These are phyloP conservation scores for Theobroma cacao DNA, from an alignment of 345 rosid species.

Conservation along the genomic window DNA sequence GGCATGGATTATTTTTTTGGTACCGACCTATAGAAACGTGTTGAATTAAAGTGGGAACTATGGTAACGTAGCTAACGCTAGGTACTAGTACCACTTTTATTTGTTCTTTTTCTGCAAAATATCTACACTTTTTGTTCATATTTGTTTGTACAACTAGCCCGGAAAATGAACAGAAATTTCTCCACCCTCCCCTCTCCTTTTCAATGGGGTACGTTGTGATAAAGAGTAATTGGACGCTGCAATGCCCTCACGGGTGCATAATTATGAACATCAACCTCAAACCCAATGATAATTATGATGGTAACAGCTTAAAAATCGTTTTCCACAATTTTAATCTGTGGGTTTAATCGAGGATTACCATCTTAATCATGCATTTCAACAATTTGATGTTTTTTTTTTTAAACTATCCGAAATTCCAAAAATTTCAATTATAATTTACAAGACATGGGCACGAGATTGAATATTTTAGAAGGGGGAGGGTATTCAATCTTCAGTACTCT, in stretches of 20 bases:
- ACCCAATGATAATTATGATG: not conserved
- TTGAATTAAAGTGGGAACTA: not conserved
- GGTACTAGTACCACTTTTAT: too few species aligned
- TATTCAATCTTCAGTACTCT: not conserved
- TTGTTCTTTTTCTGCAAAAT: not conserved
- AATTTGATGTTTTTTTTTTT: not conserved
- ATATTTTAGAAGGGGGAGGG: not conserved
- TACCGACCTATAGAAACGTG: not conserved
- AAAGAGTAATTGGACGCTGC: not conserved
- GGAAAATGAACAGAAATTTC: not conserved
- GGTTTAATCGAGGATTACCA: not conserved
- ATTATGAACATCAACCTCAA: not conserved
- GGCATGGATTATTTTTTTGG: too few species aligned
- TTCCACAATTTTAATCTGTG: not conserved
- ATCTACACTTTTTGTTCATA: not conserved
- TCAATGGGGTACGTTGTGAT: too few species aligned
- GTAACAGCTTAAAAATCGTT: not conserved
- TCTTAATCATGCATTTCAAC: not conserved
- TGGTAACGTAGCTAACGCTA: not conserved
- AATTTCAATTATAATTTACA: not conserved
- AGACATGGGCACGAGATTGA: not conserved
- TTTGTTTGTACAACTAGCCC: not conserved
- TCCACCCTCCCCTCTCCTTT: not conserved
- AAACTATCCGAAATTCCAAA: not conserved
- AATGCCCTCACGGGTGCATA: not conserved